Conservation (phyloP, 2,329 filamentous ascomycete species). For the Cladosporium sp. region DNA sequence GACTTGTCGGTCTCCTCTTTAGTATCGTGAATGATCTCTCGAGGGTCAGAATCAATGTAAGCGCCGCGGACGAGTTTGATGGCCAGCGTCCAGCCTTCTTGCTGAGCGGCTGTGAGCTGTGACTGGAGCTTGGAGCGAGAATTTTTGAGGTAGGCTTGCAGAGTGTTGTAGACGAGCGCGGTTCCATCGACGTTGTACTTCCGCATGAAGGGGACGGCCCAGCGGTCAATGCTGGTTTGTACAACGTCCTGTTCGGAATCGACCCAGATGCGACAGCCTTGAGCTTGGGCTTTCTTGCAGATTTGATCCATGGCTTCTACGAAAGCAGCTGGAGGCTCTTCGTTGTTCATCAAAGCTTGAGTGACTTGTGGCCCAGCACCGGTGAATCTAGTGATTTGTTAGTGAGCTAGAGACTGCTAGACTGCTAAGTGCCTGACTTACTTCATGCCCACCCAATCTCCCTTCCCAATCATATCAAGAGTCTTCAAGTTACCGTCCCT, state of each 20-base stretch:
- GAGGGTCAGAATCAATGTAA: constrained; percentile 50
- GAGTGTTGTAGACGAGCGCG: constrained; percentile 68
- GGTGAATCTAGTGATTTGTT: constrained; percentile 36
- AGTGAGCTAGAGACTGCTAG: not conserved
- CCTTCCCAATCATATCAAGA: constrained; percentile 48
- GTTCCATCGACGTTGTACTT: constrained; percentile 42
- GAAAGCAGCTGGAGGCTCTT: constrained; percentile 39
- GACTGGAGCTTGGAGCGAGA: constrained; percentile 40
- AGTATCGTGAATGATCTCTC: constrained; percentile 48
- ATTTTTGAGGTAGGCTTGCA: constrained; percentile 55
- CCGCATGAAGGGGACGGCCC: constrained; percentile 62
- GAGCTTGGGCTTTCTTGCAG: constrained; percentile 39
- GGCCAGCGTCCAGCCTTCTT: constrained; percentile 49
- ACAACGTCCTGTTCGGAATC: constrained; percentile 53
- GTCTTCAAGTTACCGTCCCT: constrained; percentile 51
- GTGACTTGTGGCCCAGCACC: constrained; percentile 45
- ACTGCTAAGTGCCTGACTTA: constrained; percentile 23
- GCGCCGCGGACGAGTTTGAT: constrained; percentile 56
- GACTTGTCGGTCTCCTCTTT: constrained; percentile 53
- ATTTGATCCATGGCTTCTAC: constrained; percentile 41
- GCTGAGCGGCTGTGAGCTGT: constrained; percentile 45
- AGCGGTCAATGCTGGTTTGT: constrained; percentile 52
- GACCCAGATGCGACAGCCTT: constrained; percentile 45
- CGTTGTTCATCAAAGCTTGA: constrained; percentile 37
- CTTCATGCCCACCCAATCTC: constrained; percentile 52